Evolutionary conservation across 2,329 filamentous ascomycete genomes (phyloP).

Genomic region (Penicillium sp.): DNA sequence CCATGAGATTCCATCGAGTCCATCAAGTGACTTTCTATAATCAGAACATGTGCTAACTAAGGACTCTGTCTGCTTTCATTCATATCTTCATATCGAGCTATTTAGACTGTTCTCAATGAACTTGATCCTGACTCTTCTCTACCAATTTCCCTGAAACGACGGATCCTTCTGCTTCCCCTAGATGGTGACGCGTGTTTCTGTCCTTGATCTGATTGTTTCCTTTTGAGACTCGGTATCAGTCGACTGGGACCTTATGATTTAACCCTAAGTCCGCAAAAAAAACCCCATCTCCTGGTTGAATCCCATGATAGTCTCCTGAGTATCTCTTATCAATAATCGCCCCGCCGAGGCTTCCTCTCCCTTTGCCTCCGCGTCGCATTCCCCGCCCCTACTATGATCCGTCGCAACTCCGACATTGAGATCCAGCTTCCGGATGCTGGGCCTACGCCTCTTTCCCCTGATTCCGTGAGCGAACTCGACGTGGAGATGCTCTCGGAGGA

Average conservation of each 20-base stretch:
- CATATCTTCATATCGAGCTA: neutral
- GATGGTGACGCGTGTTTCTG: constrained; percentile 13
- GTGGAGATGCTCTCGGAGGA: constrained; percentile 44
- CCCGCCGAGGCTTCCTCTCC: constrained; percentile 17
- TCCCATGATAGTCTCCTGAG: constrained; percentile 4
- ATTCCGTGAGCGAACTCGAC: constrained; percentile 32
- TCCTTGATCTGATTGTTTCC: constrained; percentile 9
- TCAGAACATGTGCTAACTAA: neutral
- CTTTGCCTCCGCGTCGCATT: constrained; percentile 40
- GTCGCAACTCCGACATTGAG: constrained; percentile 44
- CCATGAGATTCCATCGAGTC: constrained; percentile 22
- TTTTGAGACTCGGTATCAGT: neutral
- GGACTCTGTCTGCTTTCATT: constrained; percentile 1
- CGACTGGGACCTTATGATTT: neutral
- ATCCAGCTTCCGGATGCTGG: constrained; percentile 39
- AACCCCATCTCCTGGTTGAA: neutral
- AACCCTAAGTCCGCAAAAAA: neutral
- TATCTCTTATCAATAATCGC: constrained; percentile 52
- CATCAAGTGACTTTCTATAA: neutral
- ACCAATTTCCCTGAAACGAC: constrained; percentile 33
- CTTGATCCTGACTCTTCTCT: constrained; percentile 10
- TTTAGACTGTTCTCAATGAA: constrained; percentile 1
- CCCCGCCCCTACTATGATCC: constrained; percentile 32
- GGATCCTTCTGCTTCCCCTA: constrained; percentile 29
- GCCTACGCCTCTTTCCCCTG: constrained; percentile 25